These are phyloP conservation scores for Hortiboletus flavorubellus DNA, from an alignment of 768 basidiomycete species.

Conservation along the genomic window DNA sequence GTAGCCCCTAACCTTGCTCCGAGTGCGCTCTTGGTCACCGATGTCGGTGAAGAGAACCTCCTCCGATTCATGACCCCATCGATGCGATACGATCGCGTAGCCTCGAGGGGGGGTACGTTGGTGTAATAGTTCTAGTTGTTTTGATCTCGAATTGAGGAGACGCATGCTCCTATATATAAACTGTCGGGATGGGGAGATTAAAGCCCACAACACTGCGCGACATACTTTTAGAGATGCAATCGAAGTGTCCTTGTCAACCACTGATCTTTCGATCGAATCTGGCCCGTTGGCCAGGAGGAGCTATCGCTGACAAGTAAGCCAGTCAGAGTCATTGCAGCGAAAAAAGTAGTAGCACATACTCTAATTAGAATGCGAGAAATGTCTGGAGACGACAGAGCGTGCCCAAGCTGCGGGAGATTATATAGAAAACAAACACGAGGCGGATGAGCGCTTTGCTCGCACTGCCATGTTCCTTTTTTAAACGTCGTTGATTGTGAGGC, in stretches of 20 bases:
- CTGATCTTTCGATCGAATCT: not conserved
- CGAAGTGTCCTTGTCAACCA: not conserved
- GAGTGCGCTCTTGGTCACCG: slow-evolving; percentile 5
- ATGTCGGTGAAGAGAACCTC: slow-evolving; percentile 27
- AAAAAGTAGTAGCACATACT: not conserved
- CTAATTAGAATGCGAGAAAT: not conserved
- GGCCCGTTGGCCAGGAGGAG: not conserved
- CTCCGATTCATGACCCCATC: slow-evolving; percentile 22
- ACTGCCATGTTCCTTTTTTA: too few relatives aligned
- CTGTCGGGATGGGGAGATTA: not conserved
- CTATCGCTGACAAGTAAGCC: not conserved
- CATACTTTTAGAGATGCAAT: not conserved
- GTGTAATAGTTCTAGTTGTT: slow-evolving; percentile 16
- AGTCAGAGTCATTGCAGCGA: not conserved
- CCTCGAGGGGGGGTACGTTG: not conserved
- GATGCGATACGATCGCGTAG: slow-evolving; percentile 30
- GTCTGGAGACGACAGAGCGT: not conserved
- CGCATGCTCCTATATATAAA: slow-evolving; percentile 17
- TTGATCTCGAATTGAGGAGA: slow-evolving; percentile 19
- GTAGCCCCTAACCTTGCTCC: slow-evolving; percentile 18
- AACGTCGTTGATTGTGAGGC: too few relatives aligned
- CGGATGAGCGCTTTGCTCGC: too few relatives aligned
- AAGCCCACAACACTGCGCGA: not conserved
- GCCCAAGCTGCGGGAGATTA: not conserved
- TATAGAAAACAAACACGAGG: not conserved